Evolutionary conservation across 495 filamentous ascomycete species (phyloP), one percentile per base, ranked within the genome.

Genomic region (Hamigera avellanea): DNA sequence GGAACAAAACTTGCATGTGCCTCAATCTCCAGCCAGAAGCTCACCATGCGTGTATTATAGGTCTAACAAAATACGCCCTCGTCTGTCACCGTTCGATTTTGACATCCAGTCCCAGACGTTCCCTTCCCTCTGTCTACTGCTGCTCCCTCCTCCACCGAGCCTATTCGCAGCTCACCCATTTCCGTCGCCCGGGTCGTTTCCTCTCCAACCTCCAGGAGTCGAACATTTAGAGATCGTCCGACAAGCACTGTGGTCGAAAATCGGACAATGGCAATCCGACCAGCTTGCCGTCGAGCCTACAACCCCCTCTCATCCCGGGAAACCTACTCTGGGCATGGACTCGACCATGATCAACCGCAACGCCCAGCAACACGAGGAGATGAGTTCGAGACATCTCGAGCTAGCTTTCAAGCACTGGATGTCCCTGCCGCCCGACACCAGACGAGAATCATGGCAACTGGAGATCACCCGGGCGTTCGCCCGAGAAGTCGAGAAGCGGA

Each of bases 91-190:
- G 0, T 93, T 93, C 53, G 76, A 86, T 42, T 88, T 93, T 58
- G 82, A 93, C 40, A 77, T 86, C 19, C 76, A 83, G 39, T 57
- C 77, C 16, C 72, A 91, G 41, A 81, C 80, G 17, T 93, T 93
- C 44, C 86, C 86, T 6, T 78, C 80, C 14, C 70, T 95, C 14
- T 82, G 78, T 26, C 71, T 94, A 6, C 80, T 80, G 42, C 78
- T 88, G 42, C 76, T 95, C 2, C 77, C 80, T 27, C 65, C 81
- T 18, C 87, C 87, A 12, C 76, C 81, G 9, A 83, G 81, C 1
- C 58, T 95, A 2, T 83, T 83, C 53, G 65, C 74, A 16, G 64
- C 75, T 4, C 81, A 76, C 3, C 81, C 75, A n/a, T 69, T 89
- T 40, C 58, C 84, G 2, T 80, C 73, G 1, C 59, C 70, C 2